Conservation (phyloP, 805 yeast genomes). For the Kuraishia capsulata region DNA sequence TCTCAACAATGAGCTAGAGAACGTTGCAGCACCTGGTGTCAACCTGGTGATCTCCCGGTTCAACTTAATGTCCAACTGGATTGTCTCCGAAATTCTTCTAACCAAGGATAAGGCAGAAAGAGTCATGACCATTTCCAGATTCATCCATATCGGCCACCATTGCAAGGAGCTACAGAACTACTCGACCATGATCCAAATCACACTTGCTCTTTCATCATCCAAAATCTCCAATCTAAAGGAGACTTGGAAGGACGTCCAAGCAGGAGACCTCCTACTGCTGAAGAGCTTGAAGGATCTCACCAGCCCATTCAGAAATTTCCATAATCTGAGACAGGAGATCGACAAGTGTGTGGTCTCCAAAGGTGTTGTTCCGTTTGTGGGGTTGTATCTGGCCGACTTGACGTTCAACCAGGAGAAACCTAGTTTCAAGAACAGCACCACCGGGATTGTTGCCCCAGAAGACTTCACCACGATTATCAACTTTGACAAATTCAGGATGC, state of each 20-base stretch:
- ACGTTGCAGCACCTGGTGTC: conserved; percentile 42
- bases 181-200: conserved; percentile 81
- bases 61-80: conserved; percentile 87
- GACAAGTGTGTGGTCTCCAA: conserved; percentile 44
- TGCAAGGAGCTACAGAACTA: conserved; percentile 70
- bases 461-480: conserved; percentile 43
- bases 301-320: conserved; percentile 68
- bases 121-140: conserved; percentile 67
- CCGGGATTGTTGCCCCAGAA: conserved; percentile 18
- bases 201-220: conserved; percentile 68
- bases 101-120: conserved; percentile 54
- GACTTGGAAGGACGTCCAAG: conserved; percentile 70
- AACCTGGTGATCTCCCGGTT: conserved; percentile 78
- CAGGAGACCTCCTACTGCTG: conserved; percentile 62
- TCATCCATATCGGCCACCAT: conserved; percentile 76
- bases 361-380: conserved; percentile 89
- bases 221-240: conserved; percentile 47
- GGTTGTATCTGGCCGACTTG: conserved; percentile 75
- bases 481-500: conserved; percentile 66
- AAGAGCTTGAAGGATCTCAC: conserved; percentile 61
- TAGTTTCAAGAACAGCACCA: conserved; percentile 19
- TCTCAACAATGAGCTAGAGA: conserved; percentile 37
- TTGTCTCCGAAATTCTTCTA: conserved; percentile 75
- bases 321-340: conserved; percentile 54
- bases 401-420: conserved; percentile 64